Percentiles rank a stretch among this genome's conserved stretches.
These are phyloP conservation scores for Camellia granthamiana DNA, from an alignment of 148 eudicot genomes.

Conservation along the genomic window DNA sequence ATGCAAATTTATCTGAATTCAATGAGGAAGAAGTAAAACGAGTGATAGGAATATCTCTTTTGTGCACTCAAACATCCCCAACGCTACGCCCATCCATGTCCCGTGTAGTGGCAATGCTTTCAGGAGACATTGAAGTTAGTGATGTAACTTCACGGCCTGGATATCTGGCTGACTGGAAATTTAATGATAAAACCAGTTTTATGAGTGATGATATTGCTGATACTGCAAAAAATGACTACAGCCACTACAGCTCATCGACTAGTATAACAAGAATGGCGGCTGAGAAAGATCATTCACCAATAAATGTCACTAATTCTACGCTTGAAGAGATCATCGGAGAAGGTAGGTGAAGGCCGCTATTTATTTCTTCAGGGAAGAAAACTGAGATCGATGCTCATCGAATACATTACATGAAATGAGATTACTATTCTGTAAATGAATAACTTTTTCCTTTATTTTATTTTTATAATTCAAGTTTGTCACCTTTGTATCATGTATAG, in stretches of 20 bases:
- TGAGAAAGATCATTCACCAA: constrained; percentile 21
- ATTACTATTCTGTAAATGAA: background rate
- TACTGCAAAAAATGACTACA: constrained; percentile 9
- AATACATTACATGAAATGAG: background rate
- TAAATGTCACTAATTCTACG: constrained; percentile 12
- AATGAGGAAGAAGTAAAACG: constrained; percentile 58
- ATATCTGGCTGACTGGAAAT: constrained; percentile 70
- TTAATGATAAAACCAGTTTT: constrained; percentile 47
- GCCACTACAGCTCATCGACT: constrained; percentile 21
- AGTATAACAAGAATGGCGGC: constrained; percentile 13
- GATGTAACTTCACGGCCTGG: constrained; percentile 61
- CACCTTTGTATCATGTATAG: background rate
- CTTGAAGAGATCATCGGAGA: constrained; percentile 24
- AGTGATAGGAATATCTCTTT: constrained; percentile 56
- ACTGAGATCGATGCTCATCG: background rate
- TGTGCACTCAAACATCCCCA: constrained; percentile 92
- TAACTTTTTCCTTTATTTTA: background rate
- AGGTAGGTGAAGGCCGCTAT: background rate
- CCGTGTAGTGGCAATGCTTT: constrained; percentile 78
- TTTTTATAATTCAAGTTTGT: background rate
- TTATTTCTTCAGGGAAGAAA: background rate
- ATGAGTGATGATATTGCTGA: constrained; percentile 21
- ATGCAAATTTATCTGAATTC: constrained; percentile 39
- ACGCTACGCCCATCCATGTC: constrained; percentile 79
- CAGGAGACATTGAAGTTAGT: constrained; percentile 65